phyloP scores from a whole-genome alignment of 2,329 filamentous ascomycete species.

The Ophiostoma sp. region DNA sequence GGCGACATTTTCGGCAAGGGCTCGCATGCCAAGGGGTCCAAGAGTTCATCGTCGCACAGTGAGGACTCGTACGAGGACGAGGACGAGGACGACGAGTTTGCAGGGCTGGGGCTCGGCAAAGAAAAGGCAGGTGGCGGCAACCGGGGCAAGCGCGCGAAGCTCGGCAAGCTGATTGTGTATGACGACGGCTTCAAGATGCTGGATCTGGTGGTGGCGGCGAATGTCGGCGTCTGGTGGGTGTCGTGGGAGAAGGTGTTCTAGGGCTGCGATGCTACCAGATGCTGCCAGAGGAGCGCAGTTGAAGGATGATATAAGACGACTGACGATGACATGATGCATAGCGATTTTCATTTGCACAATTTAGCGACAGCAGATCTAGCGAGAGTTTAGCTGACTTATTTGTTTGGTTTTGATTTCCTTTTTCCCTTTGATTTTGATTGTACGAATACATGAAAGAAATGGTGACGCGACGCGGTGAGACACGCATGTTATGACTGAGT shows the following conservation, averaged over 20 bases:
- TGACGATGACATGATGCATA: too few species aligned
- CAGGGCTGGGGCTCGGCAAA: slow-evolving; percentile 60
- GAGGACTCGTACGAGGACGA: slow-evolving; percentile 29
- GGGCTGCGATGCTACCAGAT: too few species aligned
- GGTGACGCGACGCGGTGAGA: slow-evolving; percentile 4
- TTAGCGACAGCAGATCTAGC: neutral
- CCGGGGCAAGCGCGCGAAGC: slow-evolving; percentile 78
- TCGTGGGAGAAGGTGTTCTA: slow-evolving; percentile 61
- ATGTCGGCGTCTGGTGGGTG: slow-evolving; percentile 90
- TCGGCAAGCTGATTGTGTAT: slow-evolving; percentile 87
- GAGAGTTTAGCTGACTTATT: neutral
- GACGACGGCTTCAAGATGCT: slow-evolving; percentile 93
- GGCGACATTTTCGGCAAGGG: slow-evolving; percentile 39
- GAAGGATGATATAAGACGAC: neutral
- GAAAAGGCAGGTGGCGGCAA: slow-evolving; percentile 84
- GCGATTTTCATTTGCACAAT: too few species aligned
- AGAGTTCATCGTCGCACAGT: slow-evolving; percentile 38
- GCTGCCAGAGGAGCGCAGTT: neutral
- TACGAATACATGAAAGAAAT: neutral
- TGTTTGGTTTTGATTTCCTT: neutral
- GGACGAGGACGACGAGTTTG: slow-evolving; percentile 31
- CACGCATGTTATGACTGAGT: neutral
- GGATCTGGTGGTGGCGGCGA: slow-evolving; percentile 84
- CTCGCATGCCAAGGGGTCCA: slow-evolving; percentile 22
- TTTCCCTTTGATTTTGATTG: neutral